These are phyloP conservation scores for Lentinus tigrinus DNA, from an alignment of 768 basidiomycete genomes.

Conservation along the genomic window DNA sequence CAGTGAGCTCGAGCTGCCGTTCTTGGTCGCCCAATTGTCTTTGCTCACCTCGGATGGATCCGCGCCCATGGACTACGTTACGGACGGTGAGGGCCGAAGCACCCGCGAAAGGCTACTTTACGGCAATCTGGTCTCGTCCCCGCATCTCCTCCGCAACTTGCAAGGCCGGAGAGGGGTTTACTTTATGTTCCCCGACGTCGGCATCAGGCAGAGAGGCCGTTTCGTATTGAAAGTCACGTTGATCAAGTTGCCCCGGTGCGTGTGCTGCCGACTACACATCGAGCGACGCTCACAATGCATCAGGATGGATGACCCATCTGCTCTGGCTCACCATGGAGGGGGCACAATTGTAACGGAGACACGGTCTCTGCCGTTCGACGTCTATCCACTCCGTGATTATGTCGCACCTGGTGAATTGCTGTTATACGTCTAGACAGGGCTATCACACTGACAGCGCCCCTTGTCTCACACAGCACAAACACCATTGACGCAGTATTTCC, in stretches of 20 bases:
- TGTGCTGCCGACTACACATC: slow-evolving; percentile 5
- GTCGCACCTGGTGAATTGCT: slow-evolving; percentile 69
- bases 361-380: slow-evolving; percentile 77
- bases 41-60: slow-evolving; percentile 69
- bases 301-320: slow-evolving; percentile 51
- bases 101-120: slow-evolving; percentile 66
- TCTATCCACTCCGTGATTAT: slow-evolving; percentile 71
- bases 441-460: neutral
- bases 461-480: slow-evolving; percentile 39
- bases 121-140: slow-evolving; percentile 81
- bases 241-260: slow-evolving; percentile 74
- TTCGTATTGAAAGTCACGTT: slow-evolving; percentile 76
- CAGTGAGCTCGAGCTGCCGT: slow-evolving; percentile 85
- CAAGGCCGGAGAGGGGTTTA: slow-evolving; percentile 81
- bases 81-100: slow-evolving; percentile 47
- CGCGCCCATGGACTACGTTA: slow-evolving; percentile 62
- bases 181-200: slow-evolving; percentile 90
- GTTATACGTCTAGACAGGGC: neutral
- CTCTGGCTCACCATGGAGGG: slow-evolving; percentile 48
- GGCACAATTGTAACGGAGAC: slow-evolving; percentile 69
- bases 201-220: slow-evolving; percentile 73
- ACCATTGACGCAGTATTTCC: slow-evolving; percentile 55
- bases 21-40: slow-evolving; percentile 81
- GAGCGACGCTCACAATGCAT: neutral
- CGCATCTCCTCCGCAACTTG: slow-evolving; percentile 77